These are phyloP conservation scores for Coemansia sp. DNA, from an alignment of 192 early-diverging fungal species.

Conservation along the genomic window DNA sequence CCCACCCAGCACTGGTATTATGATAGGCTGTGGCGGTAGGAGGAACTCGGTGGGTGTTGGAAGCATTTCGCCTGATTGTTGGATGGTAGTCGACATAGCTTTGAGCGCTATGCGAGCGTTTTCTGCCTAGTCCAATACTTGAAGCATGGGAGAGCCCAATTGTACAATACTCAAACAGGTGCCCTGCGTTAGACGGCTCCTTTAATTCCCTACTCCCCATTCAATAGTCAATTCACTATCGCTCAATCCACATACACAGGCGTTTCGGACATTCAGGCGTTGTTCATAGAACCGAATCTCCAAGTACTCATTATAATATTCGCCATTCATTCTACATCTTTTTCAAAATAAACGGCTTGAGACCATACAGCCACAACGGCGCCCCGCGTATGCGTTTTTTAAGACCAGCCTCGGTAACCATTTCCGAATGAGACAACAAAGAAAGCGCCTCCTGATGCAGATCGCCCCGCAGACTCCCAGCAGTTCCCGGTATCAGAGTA, in stretches of 20 bases:
- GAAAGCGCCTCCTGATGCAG: conserved; percentile 42
- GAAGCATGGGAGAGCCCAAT: not conserved
- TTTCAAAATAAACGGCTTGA: conserved; percentile 49
- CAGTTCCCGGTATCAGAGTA: conserved; percentile 69
- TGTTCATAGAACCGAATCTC: not conserved
- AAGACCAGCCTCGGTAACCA: conserved; percentile 30
- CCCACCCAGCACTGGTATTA: not conserved
- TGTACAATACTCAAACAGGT: not conserved
- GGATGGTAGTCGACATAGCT: not conserved
- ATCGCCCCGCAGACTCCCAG: conserved; percentile 60
- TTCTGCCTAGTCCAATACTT: not conserved
- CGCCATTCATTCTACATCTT: conserved; percentile 29
- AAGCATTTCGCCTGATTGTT: not conserved
- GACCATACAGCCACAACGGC: conserved; percentile 41
- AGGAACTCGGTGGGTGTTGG: not conserved
- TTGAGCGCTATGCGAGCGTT: not conserved
- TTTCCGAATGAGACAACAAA: conserved; percentile 29
- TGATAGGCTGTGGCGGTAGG: not conserved
- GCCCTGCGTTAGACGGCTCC: not conserved
- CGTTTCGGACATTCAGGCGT: not conserved
- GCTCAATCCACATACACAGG: not conserved
- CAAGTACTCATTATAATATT: not conserved
- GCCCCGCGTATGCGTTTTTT: conserved; percentile 21
- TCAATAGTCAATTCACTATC: not conserved
- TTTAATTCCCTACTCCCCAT: not conserved